Base-by-base conservation (phyloP, 1,284 basidiomycete genomes). In the Athelia sp. region DNA sequence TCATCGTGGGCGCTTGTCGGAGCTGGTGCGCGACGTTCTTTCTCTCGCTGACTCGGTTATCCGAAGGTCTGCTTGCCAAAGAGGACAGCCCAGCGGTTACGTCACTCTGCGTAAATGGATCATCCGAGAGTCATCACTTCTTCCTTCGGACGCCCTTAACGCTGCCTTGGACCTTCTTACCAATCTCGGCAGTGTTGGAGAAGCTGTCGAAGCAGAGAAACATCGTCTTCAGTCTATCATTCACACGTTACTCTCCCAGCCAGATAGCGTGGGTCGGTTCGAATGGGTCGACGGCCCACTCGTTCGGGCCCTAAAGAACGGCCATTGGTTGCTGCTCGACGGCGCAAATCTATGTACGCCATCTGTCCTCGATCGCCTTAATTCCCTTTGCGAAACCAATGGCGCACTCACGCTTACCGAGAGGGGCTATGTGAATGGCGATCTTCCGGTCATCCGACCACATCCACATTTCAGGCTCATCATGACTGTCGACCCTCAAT, bases 281-380 rank as follows among this genome's bases (percentile, higher is more conserved):
- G 90, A 91, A 59, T 99, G 98, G 97, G 77, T 93, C 10, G 96
- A 99, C 62, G 97, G 97, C 1, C 92, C 94, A n/a, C 75, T 99
- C 17, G 76, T 98, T 23, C 78, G 76, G 42, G 94, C 97, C 1
- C 82, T 99, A 73, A 88, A 86, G 62, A 70, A 77, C 19, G 97
- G 98, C 1, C 76, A 87, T 56, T 98, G 97, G 95, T 72, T 98
- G 45, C 73, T 98, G 42, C 78, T 99, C 48, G 93, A 98, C 56
- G 88, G 88, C 53, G 95, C 97, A 47, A 99, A 99, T 63, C 75
- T 96, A 13, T 99, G 97, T 70, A 94, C 81, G 53, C 87, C 97
- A 2, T 96, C 95, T 2, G 95, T 99, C 3, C 81, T 99, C 22
- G 97, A 99, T 72, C 84, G 97, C 21, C 81, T 99, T 42, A 99